These are phyloP conservation scores for Avena atlantica DNA, from an alignment of 176 grass and related monocot species.

Conservation along the genomic window DNA sequence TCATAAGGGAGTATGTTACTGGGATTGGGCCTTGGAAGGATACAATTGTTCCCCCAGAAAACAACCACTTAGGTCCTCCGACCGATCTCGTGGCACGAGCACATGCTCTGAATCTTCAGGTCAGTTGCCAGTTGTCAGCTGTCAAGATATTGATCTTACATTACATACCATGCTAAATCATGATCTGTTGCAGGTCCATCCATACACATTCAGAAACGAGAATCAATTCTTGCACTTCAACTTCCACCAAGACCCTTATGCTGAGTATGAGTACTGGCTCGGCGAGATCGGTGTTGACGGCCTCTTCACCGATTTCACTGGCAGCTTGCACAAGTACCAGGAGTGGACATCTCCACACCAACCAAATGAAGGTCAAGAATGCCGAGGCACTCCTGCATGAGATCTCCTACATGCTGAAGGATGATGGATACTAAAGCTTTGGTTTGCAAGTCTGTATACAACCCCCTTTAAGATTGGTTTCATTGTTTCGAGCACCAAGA, in stretches of 20 bases:
- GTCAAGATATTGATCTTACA: background rate
- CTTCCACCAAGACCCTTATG: constrained; percentile 80
- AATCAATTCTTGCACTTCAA: constrained; percentile 63
- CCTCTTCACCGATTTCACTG: constrained; percentile 78
- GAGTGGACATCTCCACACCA: constrained; percentile 54
- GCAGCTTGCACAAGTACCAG: constrained; percentile 69
- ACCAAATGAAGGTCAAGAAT: constrained; percentile 45
- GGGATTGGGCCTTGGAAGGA: constrained; percentile 93
- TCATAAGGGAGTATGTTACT: constrained; percentile 73
- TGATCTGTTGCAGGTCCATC: constrained; percentile 66
- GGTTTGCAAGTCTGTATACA: background rate
- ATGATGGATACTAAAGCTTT: constrained; percentile 42
- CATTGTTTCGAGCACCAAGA: background rate
- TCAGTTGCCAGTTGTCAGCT: constrained; percentile 21
- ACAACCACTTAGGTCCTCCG: constrained; percentile 52
- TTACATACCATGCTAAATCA: constrained; percentile 9
- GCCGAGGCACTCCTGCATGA: constrained; percentile 51
- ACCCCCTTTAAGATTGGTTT: background rate
- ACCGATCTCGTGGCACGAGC: constrained; percentile 77
- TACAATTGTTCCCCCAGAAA: constrained; percentile 64
- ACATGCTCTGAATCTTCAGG: constrained; percentile 77
- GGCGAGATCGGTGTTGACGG: constrained; percentile 58
- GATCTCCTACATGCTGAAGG: constrained; percentile 56
- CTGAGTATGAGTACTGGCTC: constrained; percentile 74
- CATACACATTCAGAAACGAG: constrained; percentile 75